phyloP scores from a whole-genome alignment of 345 rosid genomes.

The Eucalyptus curtisii region DNA sequence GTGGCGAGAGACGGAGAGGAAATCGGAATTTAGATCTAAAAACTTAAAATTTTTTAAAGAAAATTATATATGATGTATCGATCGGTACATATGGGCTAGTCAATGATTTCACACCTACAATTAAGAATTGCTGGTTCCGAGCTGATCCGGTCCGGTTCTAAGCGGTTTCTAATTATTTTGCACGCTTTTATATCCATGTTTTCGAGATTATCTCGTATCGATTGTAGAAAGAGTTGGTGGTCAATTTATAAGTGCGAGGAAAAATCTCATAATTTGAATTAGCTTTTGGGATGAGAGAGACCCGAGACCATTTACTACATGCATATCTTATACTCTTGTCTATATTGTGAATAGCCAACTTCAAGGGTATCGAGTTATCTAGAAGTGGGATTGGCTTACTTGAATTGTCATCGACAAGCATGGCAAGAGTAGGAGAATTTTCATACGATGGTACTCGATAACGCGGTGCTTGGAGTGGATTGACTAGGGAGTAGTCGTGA shows the following conservation, averaged over 20 bases:
- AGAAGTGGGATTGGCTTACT: background rate
- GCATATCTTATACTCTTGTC: background rate
- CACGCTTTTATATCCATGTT: accelerated
- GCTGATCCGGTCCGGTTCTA: accelerated
- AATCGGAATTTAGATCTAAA: accelerated
- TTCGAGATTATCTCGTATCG: accelerated
- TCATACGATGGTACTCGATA: background rate
- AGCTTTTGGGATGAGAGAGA: accelerated
- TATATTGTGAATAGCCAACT: background rate
- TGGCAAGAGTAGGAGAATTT: background rate
- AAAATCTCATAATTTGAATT: too few relatives aligned
- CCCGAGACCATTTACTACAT: too few relatives aligned
- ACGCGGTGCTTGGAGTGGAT: background rate
- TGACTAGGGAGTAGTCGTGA: background rate
- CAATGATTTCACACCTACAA: accelerated
- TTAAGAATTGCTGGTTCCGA: accelerated
- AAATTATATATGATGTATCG: too few relatives aligned
- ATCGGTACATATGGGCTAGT: accelerated
- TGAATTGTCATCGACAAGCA: background rate
- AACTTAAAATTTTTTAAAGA: too few relatives aligned
- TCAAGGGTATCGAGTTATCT: background rate
- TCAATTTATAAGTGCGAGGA: accelerated
- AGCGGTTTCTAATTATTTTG: too few relatives aligned
- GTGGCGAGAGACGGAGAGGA: too few relatives aligned
- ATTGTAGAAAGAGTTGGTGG: accelerated